phyloP scores from a whole-genome alignment of 768 basidiomycete species.

The Amanita fuliginea region DNA sequence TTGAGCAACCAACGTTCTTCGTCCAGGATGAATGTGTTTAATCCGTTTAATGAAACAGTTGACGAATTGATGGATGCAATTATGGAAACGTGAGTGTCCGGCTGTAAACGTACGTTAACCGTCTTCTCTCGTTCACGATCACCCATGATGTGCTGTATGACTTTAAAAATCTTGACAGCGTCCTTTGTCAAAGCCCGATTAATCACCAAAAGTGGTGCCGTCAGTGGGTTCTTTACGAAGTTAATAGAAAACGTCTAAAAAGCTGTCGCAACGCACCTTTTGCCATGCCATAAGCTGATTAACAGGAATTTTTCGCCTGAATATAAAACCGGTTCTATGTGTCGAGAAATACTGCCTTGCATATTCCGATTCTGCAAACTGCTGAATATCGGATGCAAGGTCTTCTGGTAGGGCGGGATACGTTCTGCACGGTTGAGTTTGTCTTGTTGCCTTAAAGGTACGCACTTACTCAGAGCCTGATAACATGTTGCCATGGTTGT shows the following conservation, averaged over 20 bases:
- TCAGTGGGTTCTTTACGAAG: constrained; percentile 40
- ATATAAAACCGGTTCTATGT: constrained; percentile 83
- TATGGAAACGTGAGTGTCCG: constrained; percentile 33
- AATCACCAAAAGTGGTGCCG: constrained; percentile 64
- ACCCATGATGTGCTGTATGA: constrained; percentile 89
- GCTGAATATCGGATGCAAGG: constrained; percentile 75
- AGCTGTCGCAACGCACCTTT: constrained; percentile 33
- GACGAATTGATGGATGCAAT: constrained; percentile 33
- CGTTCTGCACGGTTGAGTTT: constrained; percentile 29
- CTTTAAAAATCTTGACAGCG: constrained; percentile 78
- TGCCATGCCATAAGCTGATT: constrained; percentile 90
- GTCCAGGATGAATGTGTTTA: constrained; percentile 43
- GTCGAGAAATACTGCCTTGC: constrained; percentile 84
- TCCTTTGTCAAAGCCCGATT: constrained; percentile 60
- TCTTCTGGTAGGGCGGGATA: constrained; percentile 73
- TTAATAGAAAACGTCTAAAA: background rate
- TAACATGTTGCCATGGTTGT: constrained; percentile 21
- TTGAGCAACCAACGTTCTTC: constrained; percentile 82
- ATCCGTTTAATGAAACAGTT: constrained; percentile 30
- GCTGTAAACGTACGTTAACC: constrained; percentile 34
- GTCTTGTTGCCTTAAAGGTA: constrained; percentile 1
- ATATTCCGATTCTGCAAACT: constrained; percentile 79
- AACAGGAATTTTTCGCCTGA: constrained; percentile 71
- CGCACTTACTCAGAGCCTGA: constrained; percentile 54
- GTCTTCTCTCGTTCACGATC: constrained; percentile 70